These are phyloP conservation scores for Lasiosphaeria hispida DNA, from an alignment of 495 filamentous ascomycete genomes.

Conservation along the genomic window DNA sequence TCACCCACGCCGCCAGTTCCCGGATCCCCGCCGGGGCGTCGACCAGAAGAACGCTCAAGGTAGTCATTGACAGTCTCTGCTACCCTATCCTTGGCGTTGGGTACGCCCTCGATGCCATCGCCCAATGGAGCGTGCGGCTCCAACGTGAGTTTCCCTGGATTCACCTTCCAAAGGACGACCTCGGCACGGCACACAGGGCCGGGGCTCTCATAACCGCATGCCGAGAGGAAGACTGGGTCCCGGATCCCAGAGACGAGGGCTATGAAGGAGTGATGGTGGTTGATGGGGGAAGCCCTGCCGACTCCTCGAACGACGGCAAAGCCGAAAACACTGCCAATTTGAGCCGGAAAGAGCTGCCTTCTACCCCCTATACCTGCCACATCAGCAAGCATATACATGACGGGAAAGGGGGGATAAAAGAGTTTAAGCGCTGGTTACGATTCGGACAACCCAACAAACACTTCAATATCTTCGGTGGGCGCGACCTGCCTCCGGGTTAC, in stretches of 20 bases:
- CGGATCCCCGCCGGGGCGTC: neutral
- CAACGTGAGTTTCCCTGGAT: neutral
- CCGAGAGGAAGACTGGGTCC: neutral
- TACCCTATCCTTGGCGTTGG: constrained; percentile 1
- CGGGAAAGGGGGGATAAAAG: too few species aligned
- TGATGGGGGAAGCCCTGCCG: too few species aligned
- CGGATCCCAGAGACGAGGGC: neutral
- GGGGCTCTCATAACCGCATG: neutral
- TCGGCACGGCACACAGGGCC: neutral
- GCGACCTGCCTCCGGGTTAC: too few species aligned
- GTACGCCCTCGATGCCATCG: constrained; percentile 3
- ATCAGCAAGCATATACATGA: too few species aligned
- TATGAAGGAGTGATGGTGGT: too few species aligned
- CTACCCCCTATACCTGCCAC: too few species aligned
- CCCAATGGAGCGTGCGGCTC: neutral
- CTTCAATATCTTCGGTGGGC: too few species aligned
- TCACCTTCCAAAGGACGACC: neutral
- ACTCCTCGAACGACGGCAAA: too few species aligned
- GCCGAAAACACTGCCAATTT: too few species aligned
- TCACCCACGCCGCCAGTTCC: neutral
- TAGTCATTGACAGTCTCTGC: constrained; percentile 2
- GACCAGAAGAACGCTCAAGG: neutral
- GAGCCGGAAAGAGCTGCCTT: too few species aligned
- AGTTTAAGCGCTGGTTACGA: too few species aligned
- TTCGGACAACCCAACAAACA: too few species aligned